Conservation (phyloP, 1,284 basidiomycete species). For the Pseudozyma sp. region DNA sequence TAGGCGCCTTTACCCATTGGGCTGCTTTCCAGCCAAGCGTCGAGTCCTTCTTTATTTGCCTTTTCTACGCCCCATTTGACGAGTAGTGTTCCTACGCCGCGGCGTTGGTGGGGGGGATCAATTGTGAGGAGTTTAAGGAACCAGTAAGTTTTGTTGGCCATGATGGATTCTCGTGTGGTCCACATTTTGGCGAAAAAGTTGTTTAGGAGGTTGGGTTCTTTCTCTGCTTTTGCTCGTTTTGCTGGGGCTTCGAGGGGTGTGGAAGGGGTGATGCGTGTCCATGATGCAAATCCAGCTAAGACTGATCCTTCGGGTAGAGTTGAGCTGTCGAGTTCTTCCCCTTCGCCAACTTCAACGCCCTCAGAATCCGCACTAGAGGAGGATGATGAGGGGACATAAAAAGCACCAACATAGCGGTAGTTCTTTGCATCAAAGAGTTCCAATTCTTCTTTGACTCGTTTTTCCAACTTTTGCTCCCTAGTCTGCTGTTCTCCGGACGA, state of each 20-base stretch:
- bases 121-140: conserved; percentile 31
- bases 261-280: background rate
- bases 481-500: background rate
- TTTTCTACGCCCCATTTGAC: conserved; percentile 11
- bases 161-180: conserved; percentile 7
- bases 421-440: background rate
- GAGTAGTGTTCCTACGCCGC: conserved; percentile 16
- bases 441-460: background rate
- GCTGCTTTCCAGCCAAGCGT: conserved; percentile 28
- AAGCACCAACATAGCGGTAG: background rate
- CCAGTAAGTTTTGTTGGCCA: conserved; percentile 21
- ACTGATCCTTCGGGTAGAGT: background rate
- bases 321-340: background rate
- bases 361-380: background rate
- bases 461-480: background rate
- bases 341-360: background rate
- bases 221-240: background rate
- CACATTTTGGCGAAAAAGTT: conserved; percentile 26
- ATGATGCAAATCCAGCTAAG: conserved; percentile 11
- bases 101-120: conserved; percentile 17
- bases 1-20: conserved; percentile 29
- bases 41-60: conserved; percentile 6
- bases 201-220: conserved; percentile 9
- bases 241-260: background rate
- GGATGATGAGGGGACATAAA: background rate